Evolutionary conservation across 306 rosid species (phyloP).

Genomic region (Rubus parviflorus): DNA sequence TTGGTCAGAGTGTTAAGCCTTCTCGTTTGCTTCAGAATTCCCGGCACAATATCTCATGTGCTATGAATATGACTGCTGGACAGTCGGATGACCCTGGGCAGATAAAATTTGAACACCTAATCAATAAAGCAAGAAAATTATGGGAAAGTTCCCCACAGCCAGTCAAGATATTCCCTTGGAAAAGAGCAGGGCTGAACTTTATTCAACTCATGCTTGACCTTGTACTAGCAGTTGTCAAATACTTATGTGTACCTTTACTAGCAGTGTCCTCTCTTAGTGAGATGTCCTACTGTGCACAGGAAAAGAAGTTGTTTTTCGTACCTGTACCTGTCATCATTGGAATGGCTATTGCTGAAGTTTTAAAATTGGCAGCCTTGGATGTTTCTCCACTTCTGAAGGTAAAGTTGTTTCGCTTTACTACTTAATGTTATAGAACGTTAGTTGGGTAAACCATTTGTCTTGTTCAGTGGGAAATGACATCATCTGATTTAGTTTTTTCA

Average conservation of each 20-base stretch:
- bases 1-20: slow-evolving; percentile 34
- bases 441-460: slow-evolving; percentile 24
- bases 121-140: slow-evolving; percentile 46
- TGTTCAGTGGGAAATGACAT: slow-evolving; percentile 6
- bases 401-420: slow-evolving; percentile 8
- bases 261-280: slow-evolving; percentile 72
- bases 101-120: slow-evolving; percentile 39
- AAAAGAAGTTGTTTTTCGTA: slow-evolving; percentile 65
- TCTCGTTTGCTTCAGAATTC: slow-evolving; percentile 33
- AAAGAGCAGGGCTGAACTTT: slow-evolving; percentile 58
- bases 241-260: slow-evolving; percentile 64
- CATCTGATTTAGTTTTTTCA: neutral
- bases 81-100: slow-evolving; percentile 53
- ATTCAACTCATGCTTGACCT: slow-evolving; percentile 72
- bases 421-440: slow-evolving; percentile 3
- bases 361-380: slow-evolving; percentile 60
- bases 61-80: slow-evolving; percentile 69
- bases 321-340: slow-evolving; percentile 71
- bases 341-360: slow-evolving; percentile 62
- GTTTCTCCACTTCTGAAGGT: slow-evolving; percentile 76
- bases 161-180: slow-evolving; percentile 84
- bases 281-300: slow-evolving; percentile 84
- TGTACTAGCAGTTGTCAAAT: slow-evolving; percentile 59
- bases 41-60: slow-evolving; percentile 38
- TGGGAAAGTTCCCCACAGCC: slow-evolving; percentile 87